Base-by-base conservation (phyloP, 768 basidiomycete genomes). In the Pulveroboletus frians region DNA sequence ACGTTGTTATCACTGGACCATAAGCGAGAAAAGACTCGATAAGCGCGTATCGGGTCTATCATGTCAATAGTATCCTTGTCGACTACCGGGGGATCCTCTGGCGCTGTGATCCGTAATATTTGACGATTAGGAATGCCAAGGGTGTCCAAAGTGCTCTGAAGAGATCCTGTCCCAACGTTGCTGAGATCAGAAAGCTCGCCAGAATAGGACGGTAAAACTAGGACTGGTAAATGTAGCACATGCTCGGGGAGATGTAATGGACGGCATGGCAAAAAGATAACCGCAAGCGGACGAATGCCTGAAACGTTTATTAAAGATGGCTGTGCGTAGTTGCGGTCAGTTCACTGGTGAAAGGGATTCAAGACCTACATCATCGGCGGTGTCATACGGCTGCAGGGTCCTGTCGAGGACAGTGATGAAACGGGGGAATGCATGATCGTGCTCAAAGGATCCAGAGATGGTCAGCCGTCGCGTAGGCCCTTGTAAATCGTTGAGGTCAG, bases 241-340 rank as follows among this genome's bases (percentile, higher is more conserved):
- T 76, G 76, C 36, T 67, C 62, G 20, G 70, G 69, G 1, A 70
- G 59, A 39, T 47, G 52, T 9, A 66, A 62, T 49, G 73, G 65
- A 18, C 68, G 57, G 51, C 73, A 73, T 43, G 87, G 87, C 39
- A 87, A 66, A 66, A 80, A 85, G 48, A 88, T 70, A 51, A 89
- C 71, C 20, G 83, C 87, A 54, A 89, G 69, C 29, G 85, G 85
- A 47, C 76, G 82, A 58, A 71, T 67, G 44, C 67, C 68, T 50
- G 65, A 58, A 59, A 58, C 54, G 45, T 62, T 61, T 65, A 72
- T 71, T 51, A 64, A 59, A 60, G 60, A 65, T 65, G 73, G 67
- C 77, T 80, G 63, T 39, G 20, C 35, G 21, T 14, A 52, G 55
- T 65, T 69, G 62, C 55, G 48, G 61, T 71, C 50, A 69, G 59